Percentiles rank a stretch among this genome's conserved stretches.
Evolutionary conservation across 352 stramenopile species (phyloP).

Genomic region (Globisporangium middletonii): DNA sequence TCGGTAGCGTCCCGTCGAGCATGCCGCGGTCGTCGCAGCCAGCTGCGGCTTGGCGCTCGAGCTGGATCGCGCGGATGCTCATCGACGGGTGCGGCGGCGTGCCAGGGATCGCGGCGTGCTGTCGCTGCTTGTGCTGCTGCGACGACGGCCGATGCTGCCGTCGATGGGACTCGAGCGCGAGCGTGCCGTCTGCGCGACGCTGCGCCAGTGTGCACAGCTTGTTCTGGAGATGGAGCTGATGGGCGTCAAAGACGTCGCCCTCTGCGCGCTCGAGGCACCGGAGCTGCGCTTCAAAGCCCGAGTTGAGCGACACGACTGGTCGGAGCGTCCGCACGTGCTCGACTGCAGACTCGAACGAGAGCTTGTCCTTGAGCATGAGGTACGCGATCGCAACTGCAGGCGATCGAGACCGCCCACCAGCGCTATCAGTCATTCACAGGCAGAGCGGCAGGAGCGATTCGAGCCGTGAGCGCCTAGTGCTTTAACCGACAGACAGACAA

Average conservation of each 20-base stretch:
- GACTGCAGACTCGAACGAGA: slow-evolving; percentile 43
- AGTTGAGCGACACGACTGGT: slow-evolving; percentile 69
- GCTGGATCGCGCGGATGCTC: slow-evolving; percentile 13
- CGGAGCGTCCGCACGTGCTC: slow-evolving; percentile 48
- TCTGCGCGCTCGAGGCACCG: slow-evolving; percentile 58
- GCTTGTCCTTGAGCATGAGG: slow-evolving; percentile 64
- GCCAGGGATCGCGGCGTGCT: slow-evolving; percentile 1
- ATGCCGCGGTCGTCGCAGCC: slow-evolving; percentile 54
- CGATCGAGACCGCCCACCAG: slow-evolving; percentile 76
- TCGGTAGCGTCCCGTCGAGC: slow-evolving; percentile 44
- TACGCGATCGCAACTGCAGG: slow-evolving; percentile 75
- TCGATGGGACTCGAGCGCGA: slow-evolving; percentile 18
- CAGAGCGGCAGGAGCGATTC: background rate
- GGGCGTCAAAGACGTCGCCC: slow-evolving; percentile 66
- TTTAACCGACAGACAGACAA: background rate
- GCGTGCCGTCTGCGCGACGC: slow-evolving; percentile 25
- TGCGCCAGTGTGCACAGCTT: slow-evolving; percentile 31
- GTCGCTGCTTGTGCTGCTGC: slow-evolving; percentile 13
- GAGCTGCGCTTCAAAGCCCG: slow-evolving; percentile 83
- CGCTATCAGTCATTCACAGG: slow-evolving; percentile 16
- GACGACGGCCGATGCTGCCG: slow-evolving; percentile 10
- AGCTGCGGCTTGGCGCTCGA: slow-evolving; percentile 2
- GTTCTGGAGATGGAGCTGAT: slow-evolving; percentile 64
- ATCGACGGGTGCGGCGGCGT: slow-evolving; percentile 16
- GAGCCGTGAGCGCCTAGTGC: too few relatives aligned